A percentile compares a stretch with the other conserved stretches of the same genome.
These are phyloP conservation scores for Curvularia hawaiiensis DNA, from an alignment of 2,329 filamentous ascomycete genomes.

Conservation along the genomic window DNA sequence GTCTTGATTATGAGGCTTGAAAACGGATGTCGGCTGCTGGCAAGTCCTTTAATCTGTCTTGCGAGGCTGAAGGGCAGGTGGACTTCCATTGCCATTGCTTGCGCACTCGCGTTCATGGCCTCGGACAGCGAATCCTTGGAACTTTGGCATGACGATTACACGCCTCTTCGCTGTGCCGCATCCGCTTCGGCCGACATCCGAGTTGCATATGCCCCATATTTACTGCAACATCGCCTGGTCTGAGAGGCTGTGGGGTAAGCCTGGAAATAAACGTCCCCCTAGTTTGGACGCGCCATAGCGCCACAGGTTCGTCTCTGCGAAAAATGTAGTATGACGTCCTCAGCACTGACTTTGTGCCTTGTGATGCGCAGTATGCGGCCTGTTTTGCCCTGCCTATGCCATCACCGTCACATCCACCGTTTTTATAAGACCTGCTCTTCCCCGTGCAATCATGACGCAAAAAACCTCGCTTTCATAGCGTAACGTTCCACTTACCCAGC, in stretches of 20 bases:
- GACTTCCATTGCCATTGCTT: background rate
- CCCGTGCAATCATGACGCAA: conserved; percentile 8
- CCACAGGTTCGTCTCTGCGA: conserved; percentile 9
- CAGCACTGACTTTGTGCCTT: conserved; percentile 6
- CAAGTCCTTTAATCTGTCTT: background rate
- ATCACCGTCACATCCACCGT: background rate
- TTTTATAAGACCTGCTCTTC: conserved; percentile 10
- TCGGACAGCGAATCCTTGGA: background rate
- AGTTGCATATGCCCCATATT: conserved; percentile 20
- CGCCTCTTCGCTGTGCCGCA: conserved; percentile 3
- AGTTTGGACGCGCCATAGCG: conserved; percentile 16
- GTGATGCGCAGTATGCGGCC: conserved; percentile 14
- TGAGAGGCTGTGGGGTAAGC: conserved; percentile 13
- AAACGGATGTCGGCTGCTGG: conserved; percentile 1
- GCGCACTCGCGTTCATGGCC: background rate
- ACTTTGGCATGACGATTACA: background rate
- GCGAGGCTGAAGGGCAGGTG: background rate
- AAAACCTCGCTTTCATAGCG: conserved; percentile 2
- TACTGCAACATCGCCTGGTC: conserved; percentile 14
- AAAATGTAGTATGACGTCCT: conserved; percentile 24
- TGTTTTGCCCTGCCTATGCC: conserved; percentile 1
- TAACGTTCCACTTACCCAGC: conserved; percentile 1
- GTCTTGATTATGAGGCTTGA: conserved; percentile 11
- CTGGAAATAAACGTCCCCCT: conserved; percentile 11
- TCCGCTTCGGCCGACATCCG: conserved; percentile 11